phyloP scores from a whole-genome alignment of 2,329 filamentous ascomycete species.

The Apiospora aurea region DNA sequence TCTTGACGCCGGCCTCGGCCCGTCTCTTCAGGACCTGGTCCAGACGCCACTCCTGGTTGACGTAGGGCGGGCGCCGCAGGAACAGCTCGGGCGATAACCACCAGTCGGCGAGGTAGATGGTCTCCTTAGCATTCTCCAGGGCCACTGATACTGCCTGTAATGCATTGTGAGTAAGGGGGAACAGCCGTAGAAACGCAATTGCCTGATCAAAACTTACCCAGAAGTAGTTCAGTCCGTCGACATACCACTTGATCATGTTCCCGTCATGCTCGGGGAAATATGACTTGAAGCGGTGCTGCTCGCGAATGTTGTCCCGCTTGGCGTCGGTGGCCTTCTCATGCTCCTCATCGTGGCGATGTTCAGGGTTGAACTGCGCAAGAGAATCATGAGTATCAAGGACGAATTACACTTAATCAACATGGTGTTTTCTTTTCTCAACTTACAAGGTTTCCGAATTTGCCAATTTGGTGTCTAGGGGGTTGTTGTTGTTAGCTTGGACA shows the following conservation, averaged over 20 bases:
- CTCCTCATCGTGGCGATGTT: constrained; percentile 92
- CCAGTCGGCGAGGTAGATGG: constrained; percentile 97
- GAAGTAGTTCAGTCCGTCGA: constrained; percentile 94
- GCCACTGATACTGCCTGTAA: constrained; percentile 78
- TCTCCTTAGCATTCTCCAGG: constrained; percentile 87
- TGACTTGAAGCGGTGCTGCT: constrained; percentile 84
- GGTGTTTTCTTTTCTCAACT: constrained; percentile 30
- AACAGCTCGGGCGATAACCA: constrained; percentile 93
- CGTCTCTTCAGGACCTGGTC: constrained; percentile 87
- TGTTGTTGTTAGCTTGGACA: neutral
- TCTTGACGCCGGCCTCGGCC: constrained; percentile 92
- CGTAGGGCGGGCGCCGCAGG: constrained; percentile 81
- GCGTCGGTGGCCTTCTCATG: constrained; percentile 86
- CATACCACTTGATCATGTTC: constrained; percentile 95
- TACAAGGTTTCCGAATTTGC: constrained; percentile 69
- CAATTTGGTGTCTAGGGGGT: constrained; percentile 58
- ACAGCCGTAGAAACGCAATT: constrained; percentile 23
- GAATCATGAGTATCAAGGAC: constrained; percentile 28
- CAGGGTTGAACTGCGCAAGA: constrained; percentile 70
- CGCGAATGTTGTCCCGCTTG: constrained; percentile 75
- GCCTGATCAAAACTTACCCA: constrained; percentile 60
- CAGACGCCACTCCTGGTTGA: constrained; percentile 84
- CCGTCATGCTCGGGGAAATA: constrained; percentile 87
- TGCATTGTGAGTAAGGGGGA: neutral
- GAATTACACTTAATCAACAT: constrained; percentile 23